Evolutionary conservation across 2,329 filamentous ascomycete genomes (phyloP), one percentile per base, ranked within the genome.

Genomic region (Talaromyces sp.): DNA sequence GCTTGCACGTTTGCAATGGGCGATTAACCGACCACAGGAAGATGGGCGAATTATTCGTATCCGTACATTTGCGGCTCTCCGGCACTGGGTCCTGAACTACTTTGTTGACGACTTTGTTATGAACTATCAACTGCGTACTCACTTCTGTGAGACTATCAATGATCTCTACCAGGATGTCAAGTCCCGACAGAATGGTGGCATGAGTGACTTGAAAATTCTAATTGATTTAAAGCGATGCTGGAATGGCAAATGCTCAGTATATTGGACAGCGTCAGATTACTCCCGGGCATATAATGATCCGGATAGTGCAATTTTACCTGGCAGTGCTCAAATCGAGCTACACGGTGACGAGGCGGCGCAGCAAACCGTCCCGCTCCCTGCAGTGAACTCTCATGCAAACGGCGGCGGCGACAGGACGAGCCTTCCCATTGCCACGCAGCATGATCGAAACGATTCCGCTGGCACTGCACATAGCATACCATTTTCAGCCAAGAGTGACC

Each of bases 1-100:
- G 14, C 82, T 97, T 57, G 88, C 92, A 2, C 85, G 94, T 16
- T 76, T 99, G 47, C 82, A 86, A 61, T 99, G 94, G 94, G 91
- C 94, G 0, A 80, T 97, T 44, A 84, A 83, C 43, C 84, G 90
- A 50, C 78, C 83, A 42, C 90, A 96, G 67, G 91, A 97, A 69
- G 86, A 87, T 52, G 94, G 94, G 35, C 89, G 91, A 68, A 90
- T 99, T 47, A 94, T 97, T n/a, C 86, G 93, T 45, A 95, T 99
- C 14, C 85, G 94, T 37, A 95, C 92, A 0, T 99, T 97, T 75
- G 94, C 97, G 22, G 94, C 94, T 7, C 81, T 97, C 40, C 86
- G 94, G 51, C 94, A 99, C 72, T 99, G 94, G 94, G 92, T 97
- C 52, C 76, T 99, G 57, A 99, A 99, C 71, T 99, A 99, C 72